A percentile compares a stretch with the other conserved stretches of the same genome.
These are phyloP conservation scores for Thraustotheca clavata DNA, from an alignment of 352 stramenopile species.

Conservation along the genomic window DNA sequence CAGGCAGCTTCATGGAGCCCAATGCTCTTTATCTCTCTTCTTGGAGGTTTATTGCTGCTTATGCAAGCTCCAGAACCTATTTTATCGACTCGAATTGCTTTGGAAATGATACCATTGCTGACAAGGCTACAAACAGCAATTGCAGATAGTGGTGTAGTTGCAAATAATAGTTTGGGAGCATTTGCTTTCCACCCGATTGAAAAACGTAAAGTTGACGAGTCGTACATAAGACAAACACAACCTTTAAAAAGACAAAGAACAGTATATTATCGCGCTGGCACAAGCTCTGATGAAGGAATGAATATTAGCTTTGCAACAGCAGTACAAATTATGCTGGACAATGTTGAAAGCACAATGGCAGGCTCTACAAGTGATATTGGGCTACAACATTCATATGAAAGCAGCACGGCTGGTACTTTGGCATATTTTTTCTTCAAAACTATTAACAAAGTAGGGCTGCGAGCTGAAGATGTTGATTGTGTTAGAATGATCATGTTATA, in stretches of 20 bases:
- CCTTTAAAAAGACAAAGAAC: constrained; percentile 15
- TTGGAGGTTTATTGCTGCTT: not conserved
- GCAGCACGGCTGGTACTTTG: not conserved
- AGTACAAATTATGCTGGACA: constrained; percentile 17
- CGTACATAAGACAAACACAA: not conserved
- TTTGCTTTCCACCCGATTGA: not conserved
- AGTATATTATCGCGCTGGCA: not conserved
- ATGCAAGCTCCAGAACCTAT: not conserved
- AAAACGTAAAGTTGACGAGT: constrained; percentile 11
- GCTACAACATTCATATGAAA: not conserved
- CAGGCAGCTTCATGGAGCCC: not conserved
- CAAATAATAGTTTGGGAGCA: too few species aligned
- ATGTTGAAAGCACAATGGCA: constrained; percentile 16
- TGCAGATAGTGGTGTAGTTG: not conserved
- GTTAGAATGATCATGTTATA: constrained; percentile 6
- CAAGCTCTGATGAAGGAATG: not conserved
- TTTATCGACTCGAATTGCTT: constrained; percentile 7
- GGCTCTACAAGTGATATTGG: constrained; percentile 10
- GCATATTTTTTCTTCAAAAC: too few species aligned
- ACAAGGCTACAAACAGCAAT: not conserved
- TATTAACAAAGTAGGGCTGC: not conserved
- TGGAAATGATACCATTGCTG: constrained; percentile 9
- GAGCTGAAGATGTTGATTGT: not conserved
- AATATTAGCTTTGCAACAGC: constrained; percentile 6
- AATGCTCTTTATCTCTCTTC: constrained; percentile 1